Evolutionary conservation across 441 rosid species (phyloP).

Genomic region (Populus trichocarpa): DNA sequence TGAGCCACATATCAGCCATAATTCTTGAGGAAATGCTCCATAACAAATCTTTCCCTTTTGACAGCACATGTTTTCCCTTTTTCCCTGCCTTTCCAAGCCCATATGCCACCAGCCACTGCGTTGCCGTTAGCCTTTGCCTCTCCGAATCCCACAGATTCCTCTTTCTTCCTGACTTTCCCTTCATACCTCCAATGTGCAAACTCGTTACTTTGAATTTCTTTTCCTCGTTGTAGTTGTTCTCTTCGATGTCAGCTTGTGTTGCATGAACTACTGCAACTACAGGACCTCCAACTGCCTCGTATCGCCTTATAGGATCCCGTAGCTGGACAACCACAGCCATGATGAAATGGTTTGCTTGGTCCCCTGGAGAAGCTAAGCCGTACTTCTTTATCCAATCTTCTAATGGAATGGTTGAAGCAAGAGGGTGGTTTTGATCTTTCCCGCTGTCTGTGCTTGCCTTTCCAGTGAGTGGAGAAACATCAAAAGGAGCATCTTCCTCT

Average conservation of each 20-base stretch:
- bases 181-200: constrained; percentile 69
- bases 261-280: constrained; percentile 59
- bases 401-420: constrained; percentile 53
- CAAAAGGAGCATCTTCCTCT: constrained; percentile 79
- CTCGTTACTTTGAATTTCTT: constrained; percentile 59
- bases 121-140: constrained; percentile 71
- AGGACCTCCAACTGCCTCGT: constrained; percentile 88
- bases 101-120: constrained; percentile 76
- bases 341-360: constrained; percentile 30
- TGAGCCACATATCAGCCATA: constrained; percentile 97
- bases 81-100: constrained; percentile 67
- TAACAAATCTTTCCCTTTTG: constrained; percentile 45
- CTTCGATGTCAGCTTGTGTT: constrained; percentile 17
- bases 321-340: constrained; percentile 58
- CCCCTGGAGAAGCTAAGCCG: constrained; percentile 26
- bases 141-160: constrained; percentile 59
- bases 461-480: constrained; percentile 44
- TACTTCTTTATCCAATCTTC: constrained; percentile 57
- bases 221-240: constrained; percentile 44
- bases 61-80: constrained; percentile 37
- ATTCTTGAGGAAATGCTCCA: constrained; percentile 93
- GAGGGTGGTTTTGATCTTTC: constrained; percentile 35
- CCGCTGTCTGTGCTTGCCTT: constrained; percentile 27
- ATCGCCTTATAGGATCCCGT: constrained; percentile 79
- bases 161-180: constrained; percentile 33